Conservation (phyloP, 2,329 filamentous ascomycete species). For the Clathrospora elynae region DNA sequence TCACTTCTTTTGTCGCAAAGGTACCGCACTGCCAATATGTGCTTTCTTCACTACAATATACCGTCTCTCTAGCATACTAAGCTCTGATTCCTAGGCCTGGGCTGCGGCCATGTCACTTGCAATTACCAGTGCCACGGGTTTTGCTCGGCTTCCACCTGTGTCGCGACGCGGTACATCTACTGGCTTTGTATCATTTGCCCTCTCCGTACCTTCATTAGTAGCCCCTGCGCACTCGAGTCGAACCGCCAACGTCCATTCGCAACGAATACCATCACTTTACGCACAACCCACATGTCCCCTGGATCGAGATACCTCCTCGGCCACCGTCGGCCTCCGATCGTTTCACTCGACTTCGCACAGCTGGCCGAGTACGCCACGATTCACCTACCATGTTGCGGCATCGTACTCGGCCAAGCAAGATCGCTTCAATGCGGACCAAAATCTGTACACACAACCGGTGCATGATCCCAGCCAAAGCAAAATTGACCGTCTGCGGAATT, state of each 20-base stretch:
- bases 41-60: slow-evolving; percentile 10
- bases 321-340: slow-evolving; percentile 34
- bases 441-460: slow-evolving; percentile 43
- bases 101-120: slow-evolving; percentile 48
- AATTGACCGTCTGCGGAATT: slow-evolving; percentile 33
- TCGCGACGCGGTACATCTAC: slow-evolving; percentile 35
- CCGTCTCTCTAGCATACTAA: slow-evolving; percentile 25
- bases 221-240: slow-evolving; percentile 31
- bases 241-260: slow-evolving; percentile 19
- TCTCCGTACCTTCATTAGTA: slow-evolving; percentile 37
- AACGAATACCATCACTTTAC: slow-evolving; percentile 20
- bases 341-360: slow-evolving; percentile 40
- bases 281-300: slow-evolving; percentile 39
- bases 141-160: slow-evolving; percentile 26
- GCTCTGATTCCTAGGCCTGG: slow-evolving; percentile 33
- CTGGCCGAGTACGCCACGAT: slow-evolving; percentile 36
- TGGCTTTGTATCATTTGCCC: slow-evolving; percentile 38
- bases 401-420: slow-evolving; percentile 51
- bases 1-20: slow-evolving; percentile 28
- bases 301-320: slow-evolving; percentile 36
- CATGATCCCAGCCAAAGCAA: slow-evolving; percentile 36
- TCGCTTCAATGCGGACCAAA: slow-evolving; percentile 43
- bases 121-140: slow-evolving; percentile 34
- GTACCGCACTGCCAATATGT: slow-evolving; percentile 31
- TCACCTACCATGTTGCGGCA: slow-evolving; percentile 49